A percentile compares a stretch with the other conserved stretches of the same genome.
phyloP scores from a whole-genome alignment of 805 yeast species.

The Cyberlindnera xylosilytica region DNA sequence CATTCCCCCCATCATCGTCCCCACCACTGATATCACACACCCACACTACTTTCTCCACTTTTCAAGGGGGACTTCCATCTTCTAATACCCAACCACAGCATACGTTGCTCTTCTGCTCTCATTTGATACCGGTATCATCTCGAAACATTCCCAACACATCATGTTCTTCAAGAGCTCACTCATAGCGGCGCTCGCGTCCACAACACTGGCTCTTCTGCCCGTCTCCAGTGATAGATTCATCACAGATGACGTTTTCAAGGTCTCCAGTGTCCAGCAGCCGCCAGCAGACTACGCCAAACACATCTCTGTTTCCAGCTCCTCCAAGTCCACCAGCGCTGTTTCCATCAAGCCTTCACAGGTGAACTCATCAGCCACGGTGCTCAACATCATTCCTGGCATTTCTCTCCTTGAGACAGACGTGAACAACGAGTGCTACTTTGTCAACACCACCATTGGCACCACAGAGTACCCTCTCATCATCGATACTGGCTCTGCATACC shows the following conservation, averaged over 20 bases:
- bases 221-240: slow-evolving; percentile 12
- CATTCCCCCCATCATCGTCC: too few relatives aligned
- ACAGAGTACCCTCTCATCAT: slow-evolving; percentile 48
- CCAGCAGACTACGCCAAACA: slow-evolving; percentile 10
- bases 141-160: not conserved
- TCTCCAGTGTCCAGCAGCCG: slow-evolving; percentile 7
- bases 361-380: slow-evolving; percentile 14
- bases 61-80: not conserved
- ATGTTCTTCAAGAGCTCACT: slow-evolving; percentile 5
- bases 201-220: slow-evolving; percentile 10
- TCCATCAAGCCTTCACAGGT: not conserved
- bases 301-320: not conserved
- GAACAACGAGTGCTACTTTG: slow-evolving; percentile 35
- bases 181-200: slow-evolving; percentile 1
- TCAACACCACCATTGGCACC: slow-evolving; percentile 38
- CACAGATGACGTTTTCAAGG: slow-evolving; percentile 1
- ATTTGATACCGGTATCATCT: too few relatives aligned
- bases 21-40: not conserved
- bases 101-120: too few relatives aligned
- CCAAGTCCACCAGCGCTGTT: slow-evolving; percentile 13
- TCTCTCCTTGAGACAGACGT: slow-evolving; percentile 27
- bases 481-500: slow-evolving; percentile 64
- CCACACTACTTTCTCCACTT: not conserved
- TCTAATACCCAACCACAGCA: not conserved
- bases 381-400: slow-evolving; percentile 29